Evolutionary conservation across 75 land plant genomes (phyloP).

Genomic region (Larix kaempferi): DNA sequence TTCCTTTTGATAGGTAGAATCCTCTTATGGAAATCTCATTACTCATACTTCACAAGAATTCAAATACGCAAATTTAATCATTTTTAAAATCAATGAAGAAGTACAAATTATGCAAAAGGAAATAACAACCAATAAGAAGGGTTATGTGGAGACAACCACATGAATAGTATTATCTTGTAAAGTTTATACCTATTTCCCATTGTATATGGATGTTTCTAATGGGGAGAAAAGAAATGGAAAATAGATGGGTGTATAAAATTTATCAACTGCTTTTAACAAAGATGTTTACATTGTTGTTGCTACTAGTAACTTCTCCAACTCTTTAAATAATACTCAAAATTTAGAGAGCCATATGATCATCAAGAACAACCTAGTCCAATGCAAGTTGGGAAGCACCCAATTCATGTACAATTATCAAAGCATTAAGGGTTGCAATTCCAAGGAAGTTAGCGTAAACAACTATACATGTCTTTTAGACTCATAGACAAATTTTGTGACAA

Average conservation of each 20-base stretch:
- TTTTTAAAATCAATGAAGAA: background rate
- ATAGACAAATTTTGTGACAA: no score
- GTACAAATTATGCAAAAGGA: constrained; percentile 10
- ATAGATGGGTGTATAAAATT: background rate
- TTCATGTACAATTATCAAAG: no score
- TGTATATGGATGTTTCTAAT: background rate
- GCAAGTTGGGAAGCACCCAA: no score
- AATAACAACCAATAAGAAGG: constrained; percentile 11
- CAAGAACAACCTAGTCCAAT: no score
- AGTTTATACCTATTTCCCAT: constrained; percentile 6
- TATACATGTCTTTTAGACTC: no score
- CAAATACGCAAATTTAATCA: constrained; percentile 17
- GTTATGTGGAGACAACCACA: constrained; percentile 9
- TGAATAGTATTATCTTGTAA: background rate
- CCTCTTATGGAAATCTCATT: constrained; percentile 33
- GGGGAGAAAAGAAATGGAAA: background rate
- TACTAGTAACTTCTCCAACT: background rate
- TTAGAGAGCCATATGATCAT: constrained; percentile 11
- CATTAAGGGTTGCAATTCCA: constrained; percentile 11
- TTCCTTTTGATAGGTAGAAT: constrained; percentile 27
- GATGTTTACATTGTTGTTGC: background rate
- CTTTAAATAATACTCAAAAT: constrained; percentile 2
- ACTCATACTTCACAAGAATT: constrained; percentile 21
- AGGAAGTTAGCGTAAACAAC: no score
- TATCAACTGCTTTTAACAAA: background rate